These are phyloP conservation scores for Colletotrichum sp. DNA, from an alignment of 2,329 filamentous ascomycete species.

Conservation along the genomic window DNA sequence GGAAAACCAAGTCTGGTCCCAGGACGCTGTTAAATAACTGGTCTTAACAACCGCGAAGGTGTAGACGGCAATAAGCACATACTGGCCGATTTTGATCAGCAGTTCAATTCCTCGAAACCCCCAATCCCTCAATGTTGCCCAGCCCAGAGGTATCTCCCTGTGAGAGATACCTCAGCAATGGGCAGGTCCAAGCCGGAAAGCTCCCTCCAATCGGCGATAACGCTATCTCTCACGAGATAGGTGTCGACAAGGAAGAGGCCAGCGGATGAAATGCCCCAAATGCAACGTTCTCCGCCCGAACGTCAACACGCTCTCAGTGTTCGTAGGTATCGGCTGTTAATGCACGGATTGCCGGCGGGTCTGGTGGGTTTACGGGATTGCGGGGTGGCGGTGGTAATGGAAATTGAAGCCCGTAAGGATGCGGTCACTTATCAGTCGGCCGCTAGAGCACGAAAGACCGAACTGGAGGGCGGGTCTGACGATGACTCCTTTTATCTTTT, in stretches of 20 bases:
- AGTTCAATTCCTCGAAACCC: too few species aligned
- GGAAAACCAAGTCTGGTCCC: neutral
- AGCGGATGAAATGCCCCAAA: neutral
- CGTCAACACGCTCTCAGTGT: neutral
- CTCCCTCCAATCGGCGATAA: neutral
- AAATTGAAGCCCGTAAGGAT: neutral
- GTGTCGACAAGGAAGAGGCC: neutral
- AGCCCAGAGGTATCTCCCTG: neutral
- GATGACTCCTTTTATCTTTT: neutral
- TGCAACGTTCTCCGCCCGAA: neutral
- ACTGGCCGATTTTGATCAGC: neutral
- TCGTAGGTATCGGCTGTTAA: neutral
- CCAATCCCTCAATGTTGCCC: neutral
- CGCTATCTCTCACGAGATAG: neutral
- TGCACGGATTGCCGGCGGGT: neutral
- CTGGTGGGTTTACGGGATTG: neutral
- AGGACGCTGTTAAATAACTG: neutral
- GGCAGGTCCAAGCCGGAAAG: neutral
- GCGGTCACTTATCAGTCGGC: neutral
- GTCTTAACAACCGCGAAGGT: rapidly evolving
- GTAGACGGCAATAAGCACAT: neutral
- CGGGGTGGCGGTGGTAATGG: neutral
- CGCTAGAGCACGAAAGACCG: neutral
- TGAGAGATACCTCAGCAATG: neutral
- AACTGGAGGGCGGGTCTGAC: neutral